Conservation (phyloP, 2,329 filamentous ascomycete genomes). For the Aureobasidium sp. region DNA sequence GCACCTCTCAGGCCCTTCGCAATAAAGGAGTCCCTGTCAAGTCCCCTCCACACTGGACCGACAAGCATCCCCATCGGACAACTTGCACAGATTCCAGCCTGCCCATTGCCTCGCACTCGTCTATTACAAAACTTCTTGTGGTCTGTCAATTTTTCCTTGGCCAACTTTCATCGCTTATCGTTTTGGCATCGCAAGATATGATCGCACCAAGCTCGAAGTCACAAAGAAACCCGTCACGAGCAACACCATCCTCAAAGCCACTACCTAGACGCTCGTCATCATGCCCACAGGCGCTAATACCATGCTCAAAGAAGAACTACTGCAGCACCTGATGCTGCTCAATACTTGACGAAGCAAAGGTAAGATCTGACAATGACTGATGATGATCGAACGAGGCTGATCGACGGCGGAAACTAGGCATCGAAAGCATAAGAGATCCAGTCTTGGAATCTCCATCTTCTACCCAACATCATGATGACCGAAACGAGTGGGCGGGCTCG, state of each 20-base stretch:
- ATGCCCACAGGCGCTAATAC: not conserved
- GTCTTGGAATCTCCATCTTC: no score
- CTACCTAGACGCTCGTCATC: not conserved
- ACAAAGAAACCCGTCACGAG: not conserved
- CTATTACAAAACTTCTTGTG: no score
- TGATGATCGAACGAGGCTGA: not conserved
- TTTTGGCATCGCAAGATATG: no score
- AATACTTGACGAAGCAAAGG: not conserved
- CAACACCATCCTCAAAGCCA: not conserved
- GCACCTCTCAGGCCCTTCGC: no score
- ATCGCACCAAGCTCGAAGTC: not conserved
- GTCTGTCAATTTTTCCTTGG: no score
- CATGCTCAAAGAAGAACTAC: not conserved
- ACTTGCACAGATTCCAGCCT: no score
- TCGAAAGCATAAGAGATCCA: no score
- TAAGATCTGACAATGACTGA: not conserved
- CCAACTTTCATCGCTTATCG: no score
- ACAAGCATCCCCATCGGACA: no score
- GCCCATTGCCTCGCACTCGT: no score
- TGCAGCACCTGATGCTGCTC: constrained; percentile 4
- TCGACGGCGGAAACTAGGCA: not conserved
- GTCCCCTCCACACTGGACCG: no score
- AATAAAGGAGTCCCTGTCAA: no score
- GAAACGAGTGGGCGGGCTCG: constrained; percentile 28
- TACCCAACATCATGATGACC: constrained; percentile 46